Evolutionary conservation across 2,329 filamentous ascomycete species (phyloP).

Genomic region (Aspergillus novofumigatus): DNA sequence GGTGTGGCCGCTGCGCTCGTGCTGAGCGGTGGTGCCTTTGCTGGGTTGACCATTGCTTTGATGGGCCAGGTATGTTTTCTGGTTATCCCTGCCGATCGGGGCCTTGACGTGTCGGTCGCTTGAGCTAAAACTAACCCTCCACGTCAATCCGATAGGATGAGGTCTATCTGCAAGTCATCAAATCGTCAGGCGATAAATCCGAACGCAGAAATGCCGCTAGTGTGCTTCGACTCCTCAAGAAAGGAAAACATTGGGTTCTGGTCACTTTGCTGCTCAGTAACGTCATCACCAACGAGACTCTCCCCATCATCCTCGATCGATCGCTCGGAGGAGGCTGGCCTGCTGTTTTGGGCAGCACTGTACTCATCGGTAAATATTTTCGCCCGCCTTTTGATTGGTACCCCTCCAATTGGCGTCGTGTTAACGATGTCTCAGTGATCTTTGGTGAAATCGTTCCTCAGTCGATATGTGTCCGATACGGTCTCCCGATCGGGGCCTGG

Average conservation of each 20-base stretch:
- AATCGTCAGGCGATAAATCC: slow-evolving; percentile 75
- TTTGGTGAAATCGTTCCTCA: slow-evolving; percentile 97
- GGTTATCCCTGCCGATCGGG: background rate
- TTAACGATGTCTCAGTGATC: slow-evolving; percentile 62
- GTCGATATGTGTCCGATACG: slow-evolving; percentile 93
- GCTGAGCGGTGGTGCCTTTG: slow-evolving; percentile 85
- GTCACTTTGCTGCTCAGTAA: slow-evolving; percentile 92
- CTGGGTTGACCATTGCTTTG: slow-evolving; percentile 70
- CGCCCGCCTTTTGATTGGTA: background rate
- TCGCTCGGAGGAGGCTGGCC: slow-evolving; percentile 93
- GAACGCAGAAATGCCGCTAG: slow-evolving; percentile 81
- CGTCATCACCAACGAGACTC: slow-evolving; percentile 95
- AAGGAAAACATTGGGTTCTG: slow-evolving; percentile 96
- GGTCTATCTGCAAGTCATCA: slow-evolving; percentile 93
- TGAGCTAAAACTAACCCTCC: background rate
- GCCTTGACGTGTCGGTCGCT: background rate
- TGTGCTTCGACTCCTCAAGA: slow-evolving; percentile 74
- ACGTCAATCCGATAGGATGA: slow-evolving; percentile 61
- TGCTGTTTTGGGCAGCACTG: slow-evolving; percentile 86
- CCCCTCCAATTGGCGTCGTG: background rate
- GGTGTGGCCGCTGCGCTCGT: slow-evolving; percentile 75
- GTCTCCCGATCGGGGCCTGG: slow-evolving; percentile 88
- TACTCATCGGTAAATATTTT: slow-evolving; percentile 70
- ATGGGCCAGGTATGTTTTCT: slow-evolving; percentile 54
- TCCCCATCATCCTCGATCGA: slow-evolving; percentile 90